Evolutionary conservation across 805 yeast species (phyloP).

Genomic region (Candida lessepsii): DNA sequence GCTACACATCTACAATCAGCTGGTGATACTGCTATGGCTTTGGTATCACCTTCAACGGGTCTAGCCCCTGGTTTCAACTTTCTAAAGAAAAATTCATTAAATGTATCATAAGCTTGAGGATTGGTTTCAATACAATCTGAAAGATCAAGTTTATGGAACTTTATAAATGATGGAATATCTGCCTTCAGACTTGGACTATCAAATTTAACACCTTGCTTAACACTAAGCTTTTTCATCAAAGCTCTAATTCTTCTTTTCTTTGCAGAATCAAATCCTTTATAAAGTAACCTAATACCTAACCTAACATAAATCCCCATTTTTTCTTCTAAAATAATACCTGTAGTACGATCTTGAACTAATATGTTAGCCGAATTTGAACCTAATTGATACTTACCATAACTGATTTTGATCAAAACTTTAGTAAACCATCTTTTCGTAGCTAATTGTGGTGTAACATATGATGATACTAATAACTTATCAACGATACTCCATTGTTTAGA

Average conservation of each 20-base stretch:
- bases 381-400: conserved; percentile 81
- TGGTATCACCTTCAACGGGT: conserved; percentile 57
- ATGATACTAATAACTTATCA: conserved; percentile 58
- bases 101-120: conserved; percentile 55
- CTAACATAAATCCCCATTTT: conserved; percentile 88
- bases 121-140: conserved; percentile 59
- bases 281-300: conserved; percentile 79
- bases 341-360: conserved; percentile 84
- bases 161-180: conserved; percentile 74
- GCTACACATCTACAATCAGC: conserved; percentile 87
- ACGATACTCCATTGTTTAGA: conserved; percentile 73
- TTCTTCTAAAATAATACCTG: conserved; percentile 90
- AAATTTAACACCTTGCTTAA: conserved; percentile 82
- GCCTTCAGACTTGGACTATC: conserved; percentile 65
- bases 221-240: conserved; percentile 62
- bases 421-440: conserved; percentile 91
- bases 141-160: conserved; percentile 78
- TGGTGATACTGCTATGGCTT: conserved; percentile 61
- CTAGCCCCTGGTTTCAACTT: conserved; percentile 70
- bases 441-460: conserved; percentile 73
- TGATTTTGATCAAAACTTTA: conserved; percentile 74
- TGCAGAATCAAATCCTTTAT: conserved; percentile 68
- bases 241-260: conserved; percentile 57
- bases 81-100: conserved; percentile 89
- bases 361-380: conserved; percentile 86